Percentiles rank a stretch among this genome's conserved stretches.
Conservation (phyloP, 2,329 filamentous ascomycete genomes). For the Myriosclerotinia scirpicola region DNA sequence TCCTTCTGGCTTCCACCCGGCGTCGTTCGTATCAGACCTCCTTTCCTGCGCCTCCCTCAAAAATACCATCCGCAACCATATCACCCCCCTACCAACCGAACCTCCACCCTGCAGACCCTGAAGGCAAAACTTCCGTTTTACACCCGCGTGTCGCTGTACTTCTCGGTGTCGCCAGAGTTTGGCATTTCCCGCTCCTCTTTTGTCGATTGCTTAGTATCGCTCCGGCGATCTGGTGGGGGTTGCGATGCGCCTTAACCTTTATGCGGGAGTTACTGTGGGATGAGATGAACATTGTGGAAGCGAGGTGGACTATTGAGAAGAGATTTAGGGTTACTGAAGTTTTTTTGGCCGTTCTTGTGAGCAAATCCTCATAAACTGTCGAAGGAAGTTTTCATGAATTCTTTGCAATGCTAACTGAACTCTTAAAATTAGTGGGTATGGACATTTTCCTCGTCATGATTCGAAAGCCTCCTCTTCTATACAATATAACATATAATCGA, state of each 20-base stretch:
- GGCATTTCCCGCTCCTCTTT: conserved; percentile 71
- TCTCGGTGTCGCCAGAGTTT: conserved; percentile 68
- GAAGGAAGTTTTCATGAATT: not conserved
- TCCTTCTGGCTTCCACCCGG: conserved; percentile 39
- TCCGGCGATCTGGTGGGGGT: conserved; percentile 70
- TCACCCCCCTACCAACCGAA: conserved; percentile 30
- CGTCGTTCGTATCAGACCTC: conserved; percentile 26
- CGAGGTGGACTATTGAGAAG: conserved; percentile 48
- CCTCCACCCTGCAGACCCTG: conserved; percentile 33
- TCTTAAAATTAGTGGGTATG: conserved; percentile 6
- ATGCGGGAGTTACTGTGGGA: conserved; percentile 61
- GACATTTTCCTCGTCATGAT: not conserved
- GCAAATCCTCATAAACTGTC: conserved; percentile 54
- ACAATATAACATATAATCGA: not conserved
- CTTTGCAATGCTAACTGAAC: conserved; percentile 4
- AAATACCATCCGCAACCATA: conserved; percentile 16
- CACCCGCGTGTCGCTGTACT: conserved; percentile 78
- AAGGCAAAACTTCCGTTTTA: conserved; percentile 48
- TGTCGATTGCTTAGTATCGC: conserved; percentile 70
- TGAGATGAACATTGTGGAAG: conserved; percentile 43
- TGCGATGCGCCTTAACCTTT: conserved; percentile 67
- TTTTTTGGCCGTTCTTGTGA: conserved; percentile 62
- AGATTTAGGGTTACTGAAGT: conserved; percentile 65
- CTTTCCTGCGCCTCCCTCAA: conserved; percentile 18
- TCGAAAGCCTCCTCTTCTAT: not conserved